A percentile compares a stretch with the other conserved stretches of the same genome.
Conservation (phyloP, 2,329 filamentous ascomycete species). For the Ophiostoma tasmaniense region DNA sequence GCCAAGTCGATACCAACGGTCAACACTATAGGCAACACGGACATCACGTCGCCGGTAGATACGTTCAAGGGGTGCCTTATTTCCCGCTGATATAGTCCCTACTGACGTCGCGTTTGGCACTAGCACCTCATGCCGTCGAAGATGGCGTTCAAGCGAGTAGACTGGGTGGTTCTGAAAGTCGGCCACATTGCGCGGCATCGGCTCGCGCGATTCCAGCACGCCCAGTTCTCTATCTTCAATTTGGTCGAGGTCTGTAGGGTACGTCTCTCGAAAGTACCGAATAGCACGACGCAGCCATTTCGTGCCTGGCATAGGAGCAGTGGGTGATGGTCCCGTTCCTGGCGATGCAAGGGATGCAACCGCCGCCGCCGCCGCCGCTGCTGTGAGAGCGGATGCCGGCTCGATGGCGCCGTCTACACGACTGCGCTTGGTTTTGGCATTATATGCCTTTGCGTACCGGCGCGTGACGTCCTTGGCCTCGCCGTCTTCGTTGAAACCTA, state of each 20-base stretch:
- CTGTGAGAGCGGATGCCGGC: slow-evolving; percentile 15
- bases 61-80: slow-evolving; percentile 52
- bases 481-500: slow-evolving; percentile 76
- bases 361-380: neutral
- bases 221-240: slow-evolving; percentile 73
- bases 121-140: slow-evolving; percentile 76
- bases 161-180: slow-evolving; percentile 83
- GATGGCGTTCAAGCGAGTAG: slow-evolving; percentile 76
- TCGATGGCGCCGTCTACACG: slow-evolving; percentile 55
- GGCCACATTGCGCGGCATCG: slow-evolving; percentile 75
- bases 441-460: slow-evolving; percentile 80
- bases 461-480: slow-evolving; percentile 76
- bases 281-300: slow-evolving; percentile 48
- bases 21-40: slow-evolving; percentile 64
- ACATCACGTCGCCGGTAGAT: slow-evolving; percentile 81
- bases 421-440: slow-evolving; percentile 74
- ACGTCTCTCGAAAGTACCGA: slow-evolving; percentile 35
- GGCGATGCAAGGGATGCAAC: neutral
- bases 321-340: neutral
- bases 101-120: slow-evolving; percentile 59
- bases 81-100: slow-evolving; percentile 66
- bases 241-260: slow-evolving; percentile 60
- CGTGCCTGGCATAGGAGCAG: slow-evolving; percentile 10
- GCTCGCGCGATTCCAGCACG: slow-evolving; percentile 63
- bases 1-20: slow-evolving; percentile 87